These are phyloP conservation scores for Graphilbum fragrans DNA, from an alignment of 2,329 filamentous ascomycete genomes.

Conservation along the genomic window DNA sequence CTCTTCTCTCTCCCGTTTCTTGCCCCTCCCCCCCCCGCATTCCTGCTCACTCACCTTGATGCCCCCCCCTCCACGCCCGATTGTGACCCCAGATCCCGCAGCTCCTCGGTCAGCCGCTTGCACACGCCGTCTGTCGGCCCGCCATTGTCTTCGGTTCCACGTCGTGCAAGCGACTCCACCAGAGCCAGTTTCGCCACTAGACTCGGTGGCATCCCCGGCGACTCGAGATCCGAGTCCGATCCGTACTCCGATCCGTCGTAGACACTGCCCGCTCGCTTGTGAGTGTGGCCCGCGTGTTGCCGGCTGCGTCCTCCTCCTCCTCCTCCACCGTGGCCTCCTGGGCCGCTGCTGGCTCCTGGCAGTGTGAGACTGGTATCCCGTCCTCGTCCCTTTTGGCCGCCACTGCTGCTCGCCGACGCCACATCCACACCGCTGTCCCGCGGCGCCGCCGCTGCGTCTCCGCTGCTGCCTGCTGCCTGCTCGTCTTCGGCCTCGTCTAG, in stretches of 20 bases:
- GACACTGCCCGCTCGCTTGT: constrained; percentile 41
- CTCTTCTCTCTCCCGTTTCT: no score
- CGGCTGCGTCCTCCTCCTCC: neutral
- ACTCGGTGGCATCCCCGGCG: constrained; percentile 53
- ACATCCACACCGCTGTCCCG: constrained; percentile 32
- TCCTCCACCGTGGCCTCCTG: neutral
- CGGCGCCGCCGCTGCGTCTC: constrained; percentile 9
- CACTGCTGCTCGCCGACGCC: constrained; percentile 3
- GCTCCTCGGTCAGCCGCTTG: constrained; percentile 52
- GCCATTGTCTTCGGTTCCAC: constrained; percentile 54
- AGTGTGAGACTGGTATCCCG: constrained; percentile 27
- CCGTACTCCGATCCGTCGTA: constrained; percentile 69
- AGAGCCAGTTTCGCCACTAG: constrained; percentile 60
- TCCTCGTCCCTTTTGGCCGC: constrained; percentile 13
- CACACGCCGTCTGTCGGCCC: constrained; percentile 55
- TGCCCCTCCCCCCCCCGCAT: no score
- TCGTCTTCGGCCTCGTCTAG: constrained; percentile 23
- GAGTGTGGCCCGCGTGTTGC: constrained; percentile 19
- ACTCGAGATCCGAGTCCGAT: constrained; percentile 58
- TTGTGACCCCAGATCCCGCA: constrained; percentile 62
- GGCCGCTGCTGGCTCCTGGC: constrained; percentile 21
- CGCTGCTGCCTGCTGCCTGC: constrained; percentile 15
- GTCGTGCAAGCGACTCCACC: constrained; percentile 56
- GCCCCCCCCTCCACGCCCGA: constrained; percentile 60
- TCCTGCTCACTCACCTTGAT: constrained; percentile 40